These are phyloP conservation scores for Neckera pumila DNA, from an alignment of 225 moss, liverwort and hornwort genomes.

Conservation along the genomic window DNA sequence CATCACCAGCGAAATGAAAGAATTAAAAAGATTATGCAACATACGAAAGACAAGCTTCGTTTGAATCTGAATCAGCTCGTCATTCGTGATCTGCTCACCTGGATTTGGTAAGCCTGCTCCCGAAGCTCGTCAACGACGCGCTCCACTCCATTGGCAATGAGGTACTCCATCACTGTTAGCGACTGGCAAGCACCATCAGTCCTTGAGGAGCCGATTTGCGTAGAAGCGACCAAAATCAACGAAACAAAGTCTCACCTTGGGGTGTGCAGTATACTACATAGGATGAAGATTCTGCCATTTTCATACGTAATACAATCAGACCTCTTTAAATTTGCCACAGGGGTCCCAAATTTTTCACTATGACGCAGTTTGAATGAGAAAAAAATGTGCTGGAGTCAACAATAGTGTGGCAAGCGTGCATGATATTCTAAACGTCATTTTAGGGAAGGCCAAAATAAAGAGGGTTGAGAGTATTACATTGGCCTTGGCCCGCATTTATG, in stretches of 20 bases:
- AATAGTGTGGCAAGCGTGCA: not conserved
- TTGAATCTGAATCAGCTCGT: not conserved
- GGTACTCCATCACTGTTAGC: constrained; percentile 90
- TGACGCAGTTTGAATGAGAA: not conserved
- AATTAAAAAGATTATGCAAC: not conserved
- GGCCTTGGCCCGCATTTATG: not conserved
- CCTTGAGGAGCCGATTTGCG: constrained; percentile 18
- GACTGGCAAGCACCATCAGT: constrained; percentile 70
- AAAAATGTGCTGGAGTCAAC: not conserved
- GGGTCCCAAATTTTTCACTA: not conserved
- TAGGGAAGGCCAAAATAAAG: not conserved
- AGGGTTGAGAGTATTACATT: not conserved
- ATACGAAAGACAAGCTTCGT: not conserved
- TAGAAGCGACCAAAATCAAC: not conserved
- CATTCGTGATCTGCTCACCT: constrained; percentile 38
- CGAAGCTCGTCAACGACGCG: constrained; percentile 87
- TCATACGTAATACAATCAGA: not conserved
- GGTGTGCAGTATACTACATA: not conserved
- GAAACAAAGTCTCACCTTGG: not conserved
- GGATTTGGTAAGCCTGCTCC: constrained; percentile 84
- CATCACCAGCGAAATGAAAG: not conserved
- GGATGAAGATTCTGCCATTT: not conserved
- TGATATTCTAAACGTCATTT: not conserved
- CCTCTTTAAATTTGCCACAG: not conserved
- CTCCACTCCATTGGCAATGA: constrained; percentile 91